Conservation (phyloP, 1,284 basidiomycete genomes). For the Entoloma clypeatum region DNA sequence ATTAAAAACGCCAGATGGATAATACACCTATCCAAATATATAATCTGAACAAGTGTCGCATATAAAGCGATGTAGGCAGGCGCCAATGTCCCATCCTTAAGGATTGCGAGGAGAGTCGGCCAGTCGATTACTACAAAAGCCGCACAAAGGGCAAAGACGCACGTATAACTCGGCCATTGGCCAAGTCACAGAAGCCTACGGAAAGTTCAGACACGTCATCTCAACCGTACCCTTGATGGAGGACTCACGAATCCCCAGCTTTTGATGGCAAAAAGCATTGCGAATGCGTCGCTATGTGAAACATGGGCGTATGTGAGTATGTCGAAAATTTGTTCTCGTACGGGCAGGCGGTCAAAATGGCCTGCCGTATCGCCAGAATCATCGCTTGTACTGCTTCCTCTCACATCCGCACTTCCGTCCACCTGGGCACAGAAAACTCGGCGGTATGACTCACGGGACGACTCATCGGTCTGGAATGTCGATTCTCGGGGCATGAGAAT, state of each 20-base stretch:
- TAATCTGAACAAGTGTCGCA: too few relatives aligned
- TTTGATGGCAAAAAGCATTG: conserved; percentile 54
- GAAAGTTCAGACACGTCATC: conserved; percentile 5
- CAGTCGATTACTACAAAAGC: conserved; percentile 30
- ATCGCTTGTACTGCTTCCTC: too few relatives aligned
- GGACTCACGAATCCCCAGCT: conserved; percentile 58
- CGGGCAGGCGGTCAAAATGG: conserved; percentile 61
- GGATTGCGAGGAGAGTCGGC: conserved; percentile 8
- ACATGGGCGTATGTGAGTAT: conserved; percentile 63
- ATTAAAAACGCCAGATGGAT: too few relatives aligned
- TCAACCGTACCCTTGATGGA: conserved; percentile 6
- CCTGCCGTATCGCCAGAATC: conserved; percentile 22
- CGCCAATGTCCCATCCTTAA: conserved; percentile 1
- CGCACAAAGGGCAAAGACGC: conserved; percentile 61
- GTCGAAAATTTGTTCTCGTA: conserved; percentile 64
- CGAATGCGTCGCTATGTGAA: conserved; percentile 47
- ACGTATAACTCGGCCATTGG: conserved; percentile 69
- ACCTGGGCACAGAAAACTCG: conserved; percentile 12
- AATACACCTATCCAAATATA: too few relatives aligned
- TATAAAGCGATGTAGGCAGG: not conserved
- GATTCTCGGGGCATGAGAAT: conserved; percentile 60
- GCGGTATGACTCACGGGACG: conserved; percentile 40
- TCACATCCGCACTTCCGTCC: conserved; percentile 6
- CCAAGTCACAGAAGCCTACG: conserved; percentile 63
- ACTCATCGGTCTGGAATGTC: conserved; percentile 46